Evolutionary conservation across 2,329 filamentous ascomycete genomes (phyloP).

Genomic region (Teratosphaeria gauchensis): DNA sequence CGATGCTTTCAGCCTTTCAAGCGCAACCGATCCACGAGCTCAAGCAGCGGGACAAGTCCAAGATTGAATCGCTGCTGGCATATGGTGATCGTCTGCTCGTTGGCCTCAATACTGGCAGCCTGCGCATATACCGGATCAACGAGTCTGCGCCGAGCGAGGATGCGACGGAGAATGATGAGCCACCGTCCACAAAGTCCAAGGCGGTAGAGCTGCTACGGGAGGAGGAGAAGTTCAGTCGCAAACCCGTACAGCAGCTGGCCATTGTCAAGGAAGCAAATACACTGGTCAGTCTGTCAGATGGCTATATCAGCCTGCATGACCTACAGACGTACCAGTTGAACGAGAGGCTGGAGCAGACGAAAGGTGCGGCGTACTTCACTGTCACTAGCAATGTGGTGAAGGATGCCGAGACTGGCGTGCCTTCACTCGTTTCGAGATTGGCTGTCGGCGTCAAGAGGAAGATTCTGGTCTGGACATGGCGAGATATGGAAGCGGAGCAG

Average conservation of each 20-base stretch:
- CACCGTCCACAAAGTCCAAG: slow-evolving; percentile 27
- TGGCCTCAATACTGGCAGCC: slow-evolving; percentile 76
- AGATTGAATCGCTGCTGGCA: slow-evolving; percentile 89
- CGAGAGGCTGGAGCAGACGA: slow-evolving; percentile 71
- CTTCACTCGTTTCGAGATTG: slow-evolving; percentile 81
- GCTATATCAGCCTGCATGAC: slow-evolving; percentile 81
- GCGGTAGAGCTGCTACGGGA: slow-evolving; percentile 80
- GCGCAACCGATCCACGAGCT: slow-evolving; percentile 96
- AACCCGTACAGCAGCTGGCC: slow-evolving; percentile 85
- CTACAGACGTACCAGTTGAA: slow-evolving; percentile 73
- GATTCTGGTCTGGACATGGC: slow-evolving; percentile 88
- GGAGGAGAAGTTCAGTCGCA: slow-evolving; percentile 84
- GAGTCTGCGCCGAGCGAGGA: slow-evolving; percentile 39
- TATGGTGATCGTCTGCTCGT: slow-evolving; percentile 89
- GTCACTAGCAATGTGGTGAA: slow-evolving; percentile 94
- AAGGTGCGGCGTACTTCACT: slow-evolving; percentile 81
- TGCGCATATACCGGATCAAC: slow-evolving; percentile 88
- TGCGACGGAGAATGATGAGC: slow-evolving; percentile 29
- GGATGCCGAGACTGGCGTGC: slow-evolving; percentile 75
- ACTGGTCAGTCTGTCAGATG: slow-evolving; percentile 83
- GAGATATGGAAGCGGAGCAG: slow-evolving; percentile 75
- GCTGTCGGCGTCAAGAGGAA: slow-evolving; percentile 90
- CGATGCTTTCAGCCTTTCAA: slow-evolving; percentile 83
- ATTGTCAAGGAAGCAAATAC: slow-evolving; percentile 92
- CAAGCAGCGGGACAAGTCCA: slow-evolving; percentile 87